These are phyloP conservation scores for Wakefieldia striispora DNA, from an alignment of 768 basidiomycete species.

Conservation along the genomic window DNA sequence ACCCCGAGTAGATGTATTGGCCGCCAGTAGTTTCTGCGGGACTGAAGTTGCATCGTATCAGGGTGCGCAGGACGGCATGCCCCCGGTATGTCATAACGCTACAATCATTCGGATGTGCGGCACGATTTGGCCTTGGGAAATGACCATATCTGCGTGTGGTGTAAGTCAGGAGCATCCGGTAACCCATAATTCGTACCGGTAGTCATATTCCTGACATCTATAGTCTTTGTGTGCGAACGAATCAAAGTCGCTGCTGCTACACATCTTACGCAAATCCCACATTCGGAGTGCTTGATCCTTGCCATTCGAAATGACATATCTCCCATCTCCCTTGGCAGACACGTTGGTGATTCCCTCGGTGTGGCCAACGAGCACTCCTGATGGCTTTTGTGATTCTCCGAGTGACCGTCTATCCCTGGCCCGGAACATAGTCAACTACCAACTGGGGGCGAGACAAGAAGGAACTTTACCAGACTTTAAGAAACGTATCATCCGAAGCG, in stretches of 20 bases:
- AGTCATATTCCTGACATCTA: constrained; percentile 69
- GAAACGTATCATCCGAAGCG: constrained; percentile 90
- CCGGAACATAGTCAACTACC: neutral
- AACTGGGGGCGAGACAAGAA: neutral
- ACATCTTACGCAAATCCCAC: constrained; percentile 96
- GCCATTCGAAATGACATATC: constrained; percentile 93
- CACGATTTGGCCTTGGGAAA: constrained; percentile 61
- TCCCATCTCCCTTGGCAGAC: constrained; percentile 93
- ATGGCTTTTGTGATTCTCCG: constrained; percentile 61
- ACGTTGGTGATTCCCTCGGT: constrained; percentile 96
- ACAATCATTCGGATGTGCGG: constrained; percentile 83
- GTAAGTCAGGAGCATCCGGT: constrained; percentile 9
- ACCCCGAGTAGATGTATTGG: constrained; percentile 94
- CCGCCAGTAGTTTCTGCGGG: constrained; percentile 88
- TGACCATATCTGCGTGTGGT: constrained; percentile 47
- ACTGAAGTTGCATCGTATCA: constrained; percentile 96
- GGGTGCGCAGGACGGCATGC: constrained; percentile 83
- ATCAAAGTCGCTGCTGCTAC: constrained; percentile 67
- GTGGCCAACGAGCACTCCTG: constrained; percentile 92
- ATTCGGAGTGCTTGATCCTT: constrained; percentile 91
- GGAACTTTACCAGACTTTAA: constrained; percentile 83
- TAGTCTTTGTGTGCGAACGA: constrained; percentile 46
- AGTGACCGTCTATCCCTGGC: constrained; percentile 53
- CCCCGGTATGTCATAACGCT: constrained; percentile 96
- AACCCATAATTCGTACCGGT: constrained; percentile 55